Percentiles rank a stretch among this genome's conserved stretches.
phyloP scores from a whole-genome alignment of 2,329 filamentous ascomycete genomes.

The Xylaria sp. region DNA sequence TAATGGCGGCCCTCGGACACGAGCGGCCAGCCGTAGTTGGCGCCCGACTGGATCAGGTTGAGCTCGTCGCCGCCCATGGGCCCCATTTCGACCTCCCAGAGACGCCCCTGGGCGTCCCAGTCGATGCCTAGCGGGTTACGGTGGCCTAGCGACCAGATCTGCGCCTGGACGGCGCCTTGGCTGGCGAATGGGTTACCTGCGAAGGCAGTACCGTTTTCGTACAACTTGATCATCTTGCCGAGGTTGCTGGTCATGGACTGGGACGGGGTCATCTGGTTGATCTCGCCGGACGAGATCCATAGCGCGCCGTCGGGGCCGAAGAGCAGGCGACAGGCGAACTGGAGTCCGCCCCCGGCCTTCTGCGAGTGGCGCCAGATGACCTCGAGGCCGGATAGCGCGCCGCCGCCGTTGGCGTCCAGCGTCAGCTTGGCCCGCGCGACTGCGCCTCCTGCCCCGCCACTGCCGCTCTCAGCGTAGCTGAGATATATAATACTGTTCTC shows the following conservation, averaged over 20 bases:
- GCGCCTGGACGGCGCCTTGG: constrained; percentile 30
- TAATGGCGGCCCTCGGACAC: constrained; percentile 33
- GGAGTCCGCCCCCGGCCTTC: constrained; percentile 27
- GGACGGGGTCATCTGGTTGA: constrained; percentile 33
- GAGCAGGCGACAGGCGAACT: constrained; percentile 33
- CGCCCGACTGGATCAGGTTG: constrained; percentile 29
- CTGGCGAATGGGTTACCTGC: constrained; percentile 31
- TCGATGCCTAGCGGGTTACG: constrained; percentile 34
- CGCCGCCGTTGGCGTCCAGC: constrained; percentile 25
- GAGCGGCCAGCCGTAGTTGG: constrained; percentile 33
- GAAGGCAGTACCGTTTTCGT: constrained; percentile 33
- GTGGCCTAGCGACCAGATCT: constrained; percentile 34
- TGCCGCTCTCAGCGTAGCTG: constrained; percentile 32
- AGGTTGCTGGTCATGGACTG: constrained; percentile 35
- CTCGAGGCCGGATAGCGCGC: constrained; percentile 26
- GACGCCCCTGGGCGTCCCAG: constrained; percentile 33
- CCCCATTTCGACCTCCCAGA: constrained; percentile 35
- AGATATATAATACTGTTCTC: constrained; percentile 31
- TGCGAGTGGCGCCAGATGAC: constrained; percentile 35
- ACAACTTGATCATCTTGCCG: constrained; percentile 29
- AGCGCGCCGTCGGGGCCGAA: constrained; percentile 31
- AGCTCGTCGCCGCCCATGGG: constrained; percentile 34
- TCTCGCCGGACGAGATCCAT: constrained; percentile 34
- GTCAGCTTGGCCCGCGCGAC: constrained; percentile 32
- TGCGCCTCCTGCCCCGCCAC: constrained; percentile 29